A percentile compares a stretch with the other conserved stretches of the same genome.
These are phyloP conservation scores for Neospermospora avenae DNA, from an alignment of 2,329 filamentous ascomycete species.

Conservation along the genomic window DNA sequence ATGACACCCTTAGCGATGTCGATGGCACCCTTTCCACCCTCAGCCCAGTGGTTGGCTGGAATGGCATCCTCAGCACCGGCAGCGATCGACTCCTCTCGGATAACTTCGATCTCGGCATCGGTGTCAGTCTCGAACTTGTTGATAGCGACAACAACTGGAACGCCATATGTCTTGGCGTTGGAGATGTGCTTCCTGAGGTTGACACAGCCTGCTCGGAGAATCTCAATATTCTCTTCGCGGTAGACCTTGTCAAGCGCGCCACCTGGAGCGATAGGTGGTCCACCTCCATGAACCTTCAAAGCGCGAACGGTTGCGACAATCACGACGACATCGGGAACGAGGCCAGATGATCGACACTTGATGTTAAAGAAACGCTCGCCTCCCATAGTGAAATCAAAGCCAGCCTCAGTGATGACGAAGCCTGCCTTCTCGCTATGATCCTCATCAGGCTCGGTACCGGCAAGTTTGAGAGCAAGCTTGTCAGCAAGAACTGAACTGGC, in stretches of 20 bases:
- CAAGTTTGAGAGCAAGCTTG: constrained; percentile 91
- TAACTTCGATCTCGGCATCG: constrained; percentile 82
- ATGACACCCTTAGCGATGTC: constrained; percentile 87
- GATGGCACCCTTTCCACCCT: constrained; percentile 86
- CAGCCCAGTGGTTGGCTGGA: constrained; percentile 92
- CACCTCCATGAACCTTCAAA: constrained; percentile 94
- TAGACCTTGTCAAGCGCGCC: constrained; percentile 84
- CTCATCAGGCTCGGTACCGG: constrained; percentile 90
- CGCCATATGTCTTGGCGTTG: constrained; percentile 84
- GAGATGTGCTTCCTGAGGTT: constrained; percentile 94
- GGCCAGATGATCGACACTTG: constrained; percentile 93
- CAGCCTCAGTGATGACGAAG: constrained; percentile 94
- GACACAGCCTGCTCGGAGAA: constrained; percentile 84
- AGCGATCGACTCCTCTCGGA: constrained; percentile 85
- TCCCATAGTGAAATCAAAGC: constrained; percentile 99
- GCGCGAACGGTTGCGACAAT: constrained; percentile 94
- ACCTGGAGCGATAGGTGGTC: constrained; percentile 87
- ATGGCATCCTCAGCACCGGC: constrained; percentile 94
- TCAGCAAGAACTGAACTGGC: constrained; percentile 94
- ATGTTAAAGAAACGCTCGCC: constrained; percentile 99
- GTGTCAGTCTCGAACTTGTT: constrained; percentile 96
- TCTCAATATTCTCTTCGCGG: constrained; percentile 87
- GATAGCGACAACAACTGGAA: constrained; percentile 94
- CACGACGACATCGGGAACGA: constrained; percentile 89
- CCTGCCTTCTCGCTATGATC: constrained; percentile 78